These are phyloP conservation scores for Termitomyces sp. DNA, from an alignment of 768 basidiomycete species.

Conservation along the genomic window DNA sequence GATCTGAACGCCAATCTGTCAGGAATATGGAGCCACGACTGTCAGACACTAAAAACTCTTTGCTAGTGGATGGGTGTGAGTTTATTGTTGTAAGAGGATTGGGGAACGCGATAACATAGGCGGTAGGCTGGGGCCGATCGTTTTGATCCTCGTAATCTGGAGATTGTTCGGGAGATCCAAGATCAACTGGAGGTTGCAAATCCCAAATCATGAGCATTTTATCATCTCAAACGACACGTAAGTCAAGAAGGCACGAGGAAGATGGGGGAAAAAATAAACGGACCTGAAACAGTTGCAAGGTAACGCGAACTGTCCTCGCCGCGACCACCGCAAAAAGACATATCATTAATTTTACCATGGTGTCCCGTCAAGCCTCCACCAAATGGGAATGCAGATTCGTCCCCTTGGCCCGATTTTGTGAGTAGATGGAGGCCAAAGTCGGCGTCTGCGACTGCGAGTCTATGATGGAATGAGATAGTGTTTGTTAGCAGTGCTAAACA, in stretches of 20 bases:
- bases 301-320: constrained; percentile 64
- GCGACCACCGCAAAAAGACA: constrained; percentile 75
- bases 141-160: constrained; percentile 21
- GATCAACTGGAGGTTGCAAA: constrained; percentile 51
- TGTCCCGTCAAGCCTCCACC: constrained; percentile 81
- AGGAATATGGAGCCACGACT: constrained; percentile 67
- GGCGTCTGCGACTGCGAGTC: constrained; percentile 60
- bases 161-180: constrained; percentile 31
- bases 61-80: constrained; percentile 68
- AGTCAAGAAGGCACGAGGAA: constrained; percentile 5
- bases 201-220: constrained; percentile 87
- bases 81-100: constrained; percentile 65
- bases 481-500: not conserved
- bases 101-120: constrained; percentile 68
- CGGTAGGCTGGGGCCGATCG: constrained; percentile 63
- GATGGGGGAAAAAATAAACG: constrained; percentile 7
- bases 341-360: constrained; percentile 71
- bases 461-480: constrained; percentile 20
- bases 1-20: constrained; percentile 81
- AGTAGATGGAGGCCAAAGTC: constrained; percentile 71
- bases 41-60: constrained; percentile 77
- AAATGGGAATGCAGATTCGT: constrained; percentile 59
- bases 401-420: constrained; percentile 42
- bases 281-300: constrained; percentile 78
- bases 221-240: constrained; percentile 45